These are phyloP conservation scores for Candida arabinofermentans DNA, from an alignment of 805 yeast genomes.

Conservation along the genomic window DNA sequence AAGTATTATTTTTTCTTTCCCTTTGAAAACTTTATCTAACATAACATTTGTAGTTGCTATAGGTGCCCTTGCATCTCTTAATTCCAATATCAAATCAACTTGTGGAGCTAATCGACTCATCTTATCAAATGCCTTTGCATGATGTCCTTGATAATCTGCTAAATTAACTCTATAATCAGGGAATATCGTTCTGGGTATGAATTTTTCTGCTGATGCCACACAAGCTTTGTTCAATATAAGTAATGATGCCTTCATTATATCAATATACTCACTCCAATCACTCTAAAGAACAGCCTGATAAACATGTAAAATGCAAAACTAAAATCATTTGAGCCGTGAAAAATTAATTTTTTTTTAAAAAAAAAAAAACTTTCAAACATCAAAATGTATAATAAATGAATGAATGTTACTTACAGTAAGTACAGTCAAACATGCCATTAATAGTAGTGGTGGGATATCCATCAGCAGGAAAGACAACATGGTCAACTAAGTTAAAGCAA, in stretches of 20 bases:
- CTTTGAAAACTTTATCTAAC: constrained; percentile 61
- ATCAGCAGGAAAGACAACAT: constrained; percentile 73
- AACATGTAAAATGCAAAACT: neutral
- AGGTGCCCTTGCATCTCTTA: constrained; percentile 90
- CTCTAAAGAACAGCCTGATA: neutral
- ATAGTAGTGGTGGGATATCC: constrained; percentile 84
- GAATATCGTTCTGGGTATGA: constrained; percentile 67
- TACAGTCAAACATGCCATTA: constrained; percentile 63
- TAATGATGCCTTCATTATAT: neutral
- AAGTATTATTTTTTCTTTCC: constrained; percentile 54
- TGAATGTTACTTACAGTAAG: too few species aligned
- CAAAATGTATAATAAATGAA: too few species aligned
- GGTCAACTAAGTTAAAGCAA: constrained; percentile 54
- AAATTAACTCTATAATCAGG: constrained; percentile 68
- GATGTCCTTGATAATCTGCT: constrained; percentile 90
- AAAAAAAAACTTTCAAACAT: neutral
- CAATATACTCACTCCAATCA: neutral
- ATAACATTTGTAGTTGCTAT: constrained; percentile 74
- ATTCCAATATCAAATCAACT: constrained; percentile 75
- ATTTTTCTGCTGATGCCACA: constrained; percentile 21
- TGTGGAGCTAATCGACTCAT: constrained; percentile 72
- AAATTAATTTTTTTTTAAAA: too few species aligned
- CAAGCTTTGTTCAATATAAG: neutral
- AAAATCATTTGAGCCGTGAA: too few species aligned
- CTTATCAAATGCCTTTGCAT: constrained; percentile 66